Conservation (phyloP, 1,284 basidiomycete species). For the Leccinum holopus region DNA sequence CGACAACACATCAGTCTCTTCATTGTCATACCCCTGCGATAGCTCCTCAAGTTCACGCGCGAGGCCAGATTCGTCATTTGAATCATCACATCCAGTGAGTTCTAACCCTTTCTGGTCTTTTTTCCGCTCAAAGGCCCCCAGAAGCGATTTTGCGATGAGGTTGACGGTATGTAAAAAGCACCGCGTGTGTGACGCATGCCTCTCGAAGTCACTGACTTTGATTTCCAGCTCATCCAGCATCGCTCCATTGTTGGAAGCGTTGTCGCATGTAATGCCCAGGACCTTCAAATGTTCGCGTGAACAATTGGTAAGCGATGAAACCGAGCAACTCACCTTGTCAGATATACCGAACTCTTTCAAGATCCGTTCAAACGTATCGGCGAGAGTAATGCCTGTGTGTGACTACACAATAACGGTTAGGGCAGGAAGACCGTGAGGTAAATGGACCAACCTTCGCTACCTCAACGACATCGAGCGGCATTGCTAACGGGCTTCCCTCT, state of each 20-base stretch:
- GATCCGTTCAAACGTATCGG: not conserved
- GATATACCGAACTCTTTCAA: not conserved
- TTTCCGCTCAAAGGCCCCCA: not conserved
- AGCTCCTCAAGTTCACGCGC: not conserved
- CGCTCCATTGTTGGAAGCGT: not conserved
- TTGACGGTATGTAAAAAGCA: slow-evolving; percentile 1
- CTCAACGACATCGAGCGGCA: not conserved
- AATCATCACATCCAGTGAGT: not conserved
- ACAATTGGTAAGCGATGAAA: not conserved
- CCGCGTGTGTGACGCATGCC: not conserved
- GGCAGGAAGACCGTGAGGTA: not conserved
- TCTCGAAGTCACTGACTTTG: not conserved
- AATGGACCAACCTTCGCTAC: not conserved
- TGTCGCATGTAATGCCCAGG: not conserved
- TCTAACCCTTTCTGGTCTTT: not conserved
- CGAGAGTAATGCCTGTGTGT: not conserved
- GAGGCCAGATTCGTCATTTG: not conserved
- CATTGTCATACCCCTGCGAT: not conserved
- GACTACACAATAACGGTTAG: not conserved
- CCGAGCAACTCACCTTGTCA: not conserved
- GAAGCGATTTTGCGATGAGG: not conserved
- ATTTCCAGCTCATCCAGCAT: not conserved
- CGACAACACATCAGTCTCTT: not conserved
- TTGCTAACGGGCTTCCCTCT: not conserved
- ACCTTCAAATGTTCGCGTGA: not conserved